phyloP scores from a whole-genome alignment of 768 basidiomycete genomes.

The Rhodotorula graminis region DNA sequence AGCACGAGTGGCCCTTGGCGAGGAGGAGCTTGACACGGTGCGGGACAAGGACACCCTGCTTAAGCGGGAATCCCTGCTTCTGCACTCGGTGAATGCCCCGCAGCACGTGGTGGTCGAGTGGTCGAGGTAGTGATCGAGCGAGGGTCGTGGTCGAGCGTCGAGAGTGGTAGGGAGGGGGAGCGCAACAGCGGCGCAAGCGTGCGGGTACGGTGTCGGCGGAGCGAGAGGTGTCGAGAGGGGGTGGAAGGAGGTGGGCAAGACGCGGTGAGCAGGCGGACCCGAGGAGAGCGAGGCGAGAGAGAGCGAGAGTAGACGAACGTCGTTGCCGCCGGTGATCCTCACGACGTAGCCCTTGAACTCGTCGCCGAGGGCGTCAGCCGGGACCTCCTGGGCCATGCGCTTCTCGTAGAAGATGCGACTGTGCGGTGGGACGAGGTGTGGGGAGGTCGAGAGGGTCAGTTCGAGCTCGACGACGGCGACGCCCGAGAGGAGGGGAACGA shows the following conservation, averaged over 20 bases:
- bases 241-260: not conserved
- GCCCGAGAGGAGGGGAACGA: not conserved
- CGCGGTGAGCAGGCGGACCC: constrained; percentile 8
- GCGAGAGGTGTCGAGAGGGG: not conserved
- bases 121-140: not conserved
- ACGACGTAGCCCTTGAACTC: constrained; percentile 97
- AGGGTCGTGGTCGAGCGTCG: not conserved
- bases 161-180: not conserved
- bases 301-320: constrained; percentile 49
- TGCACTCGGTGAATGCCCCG: not conserved
- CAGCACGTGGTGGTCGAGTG: no score
- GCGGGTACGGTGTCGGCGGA: not conserved
- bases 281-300: not conserved
- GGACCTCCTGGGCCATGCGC: constrained; percentile 91
- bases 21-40: constrained; percentile 91
- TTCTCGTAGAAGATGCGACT: constrained; percentile 96
- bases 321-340: constrained; percentile 96
- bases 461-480: not conserved
- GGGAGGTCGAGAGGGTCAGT: not conserved
- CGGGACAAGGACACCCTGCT: constrained; percentile 94
- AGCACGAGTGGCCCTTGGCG: constrained; percentile 95
- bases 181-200: no score
- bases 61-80: constrained; percentile 98
- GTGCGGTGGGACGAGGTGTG: constrained; percentile 17
- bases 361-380: constrained; percentile 82